Conservation (phyloP, 164 flowering plant species). For the Saururus chinensis region DNA sequence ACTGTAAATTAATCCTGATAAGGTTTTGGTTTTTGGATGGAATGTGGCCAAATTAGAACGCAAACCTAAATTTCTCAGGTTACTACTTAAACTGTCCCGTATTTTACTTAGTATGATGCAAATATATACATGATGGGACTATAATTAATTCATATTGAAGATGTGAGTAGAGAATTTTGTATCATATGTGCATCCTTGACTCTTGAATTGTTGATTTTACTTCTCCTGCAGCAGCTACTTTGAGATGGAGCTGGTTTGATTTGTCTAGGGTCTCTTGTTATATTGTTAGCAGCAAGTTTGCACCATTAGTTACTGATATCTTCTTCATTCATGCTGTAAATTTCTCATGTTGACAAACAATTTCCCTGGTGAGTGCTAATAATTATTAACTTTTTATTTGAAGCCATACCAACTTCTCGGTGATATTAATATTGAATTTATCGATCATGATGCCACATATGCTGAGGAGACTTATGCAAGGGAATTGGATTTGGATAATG, state of each 20-base stretch:
- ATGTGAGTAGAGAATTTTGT: too few relatives aligned
- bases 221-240: not conserved
- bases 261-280: not conserved
- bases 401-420: constrained; percentile 92
- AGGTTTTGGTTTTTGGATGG: too few relatives aligned
- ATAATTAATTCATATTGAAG: too few relatives aligned
- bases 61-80: too few relatives aligned
- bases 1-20: not conserved
- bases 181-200: not conserved
- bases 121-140: too few relatives aligned
- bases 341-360: not conserved
- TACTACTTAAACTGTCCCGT: not conserved
- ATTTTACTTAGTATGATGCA: not conserved
- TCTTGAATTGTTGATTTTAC: not conserved
- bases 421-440: constrained; percentile 74
- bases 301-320: too few relatives aligned
- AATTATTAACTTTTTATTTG: constrained; percentile 4
- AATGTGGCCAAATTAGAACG: too few relatives aligned
- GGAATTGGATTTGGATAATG: constrained; percentile 83
- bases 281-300: too few relatives aligned
- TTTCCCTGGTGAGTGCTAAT: not conserved
- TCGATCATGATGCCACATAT: constrained; percentile 43
- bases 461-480: constrained; percentile 46
- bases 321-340: not conserved
- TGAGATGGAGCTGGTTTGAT: not conserved